Evolutionary conservation across 2,329 filamentous ascomycete species (phyloP).

Genomic region (Colletotrichum endophyticum): DNA sequence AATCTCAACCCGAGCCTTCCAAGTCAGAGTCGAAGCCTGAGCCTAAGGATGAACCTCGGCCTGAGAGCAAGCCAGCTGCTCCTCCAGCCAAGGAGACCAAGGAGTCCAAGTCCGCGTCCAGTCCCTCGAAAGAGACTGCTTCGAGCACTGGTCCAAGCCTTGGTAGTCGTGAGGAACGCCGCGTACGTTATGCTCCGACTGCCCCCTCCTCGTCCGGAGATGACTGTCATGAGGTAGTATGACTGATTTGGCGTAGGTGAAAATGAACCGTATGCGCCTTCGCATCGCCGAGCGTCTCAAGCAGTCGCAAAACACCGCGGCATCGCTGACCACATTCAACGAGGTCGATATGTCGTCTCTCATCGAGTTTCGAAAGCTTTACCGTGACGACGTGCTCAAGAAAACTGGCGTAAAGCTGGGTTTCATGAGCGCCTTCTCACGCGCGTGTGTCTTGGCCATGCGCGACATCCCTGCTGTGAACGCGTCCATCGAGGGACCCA

Average conservation of each 20-base stretch:
- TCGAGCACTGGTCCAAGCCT: conserved; percentile 45
- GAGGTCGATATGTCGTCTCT: conserved; percentile 98
- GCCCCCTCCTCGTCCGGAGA: background rate
- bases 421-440: conserved; percentile 99
- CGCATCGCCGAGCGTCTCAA: conserved; percentile 97
- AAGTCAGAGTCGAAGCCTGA: conserved; percentile 45
- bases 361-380: conserved; percentile 96
- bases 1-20: conserved; percentile 25
- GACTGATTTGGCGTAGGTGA: conserved; percentile 66
- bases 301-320: conserved; percentile 98
- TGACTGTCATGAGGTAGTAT: background rate
- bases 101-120: conserved; percentile 27
- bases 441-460: conserved; percentile 89
- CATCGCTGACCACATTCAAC: conserved; percentile 97
- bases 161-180: conserved; percentile 84
- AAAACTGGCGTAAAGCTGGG: conserved; percentile 97
- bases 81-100: conserved; percentile 17
- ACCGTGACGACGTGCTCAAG: conserved; percentile 96
- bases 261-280: conserved; percentile 99
- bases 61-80: conserved; percentile 28
- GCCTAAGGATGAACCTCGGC: conserved; percentile 43
- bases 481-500: conserved; percentile 94
- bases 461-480: conserved; percentile 94
- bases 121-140: conserved; percentile 24
- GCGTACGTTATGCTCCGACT: conserved; percentile 60